Evolutionary conservation across 2,329 filamentous ascomycete genomes (phyloP), one percentile per base, ranked within the genome.

Genomic region (Fusarium nematophilum): DNA sequence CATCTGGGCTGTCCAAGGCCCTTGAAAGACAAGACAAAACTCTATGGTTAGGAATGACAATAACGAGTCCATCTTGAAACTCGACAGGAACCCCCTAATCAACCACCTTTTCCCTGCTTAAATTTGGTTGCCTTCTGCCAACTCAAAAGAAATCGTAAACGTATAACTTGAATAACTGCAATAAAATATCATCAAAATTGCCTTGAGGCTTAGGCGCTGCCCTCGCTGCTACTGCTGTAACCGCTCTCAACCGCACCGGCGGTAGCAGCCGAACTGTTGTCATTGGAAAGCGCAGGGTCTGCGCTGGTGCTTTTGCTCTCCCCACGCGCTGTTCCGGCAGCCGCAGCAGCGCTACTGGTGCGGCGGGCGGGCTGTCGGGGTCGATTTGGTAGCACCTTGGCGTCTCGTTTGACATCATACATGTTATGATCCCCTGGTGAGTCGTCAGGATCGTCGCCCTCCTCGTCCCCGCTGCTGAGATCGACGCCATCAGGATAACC

Each of bases 381-480:
- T 14, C 65, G 59, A 8, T 51, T 69, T 17, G 66, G 66, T 6
- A 69, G 27, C 4, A 36, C 26, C 30, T 65, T 64, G 8, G 59
- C 29, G 6, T 65, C 61, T 14, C 40, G 51, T 3, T 61, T 63
- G 14, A 59, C 50, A 8, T 72, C 70, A 33, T 75, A 73, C 60
- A 77, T 77, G 13, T 67, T 58, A 9, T 68, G 53, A 6, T 66
- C 62, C 2, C 61, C 66, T 1, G 70, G 62, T 9, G 74, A 73
- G 9, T 75, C 70, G 6, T 77, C 75, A 2, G 73, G 73, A n/a
- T 77, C 75, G 15, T 76, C 75, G 3, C 74, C 75, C 25, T 78
- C 75, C 45, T 79, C 76, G 6, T 80, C 79, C 2, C 72, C 75
- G 6, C 78, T 81, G 37, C 68, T 75, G 25, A 78, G 64, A 13